These are phyloP conservation scores for Cubamyces sp. DNA, from an alignment of 768 basidiomycete genomes.

Conservation along the genomic window DNA sequence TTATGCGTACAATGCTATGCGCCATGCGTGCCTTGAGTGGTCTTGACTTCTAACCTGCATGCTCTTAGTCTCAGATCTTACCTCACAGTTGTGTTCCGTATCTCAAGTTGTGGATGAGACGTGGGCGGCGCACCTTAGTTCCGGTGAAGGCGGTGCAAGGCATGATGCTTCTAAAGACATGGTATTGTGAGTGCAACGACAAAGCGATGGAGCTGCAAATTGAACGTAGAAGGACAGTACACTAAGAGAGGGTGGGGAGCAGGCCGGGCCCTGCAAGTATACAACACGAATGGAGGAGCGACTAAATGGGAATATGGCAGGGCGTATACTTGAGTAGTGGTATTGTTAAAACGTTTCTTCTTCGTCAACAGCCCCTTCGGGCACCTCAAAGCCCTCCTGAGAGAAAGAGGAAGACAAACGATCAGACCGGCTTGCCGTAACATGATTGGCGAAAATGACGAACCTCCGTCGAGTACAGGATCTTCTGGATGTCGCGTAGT, in stretches of 20 bases:
- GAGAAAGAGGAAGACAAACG: slow-evolving; percentile 16
- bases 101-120: no score
- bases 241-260: neutral
- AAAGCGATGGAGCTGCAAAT: slow-evolving; percentile 7
- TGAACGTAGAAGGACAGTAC: slow-evolving; percentile 16
- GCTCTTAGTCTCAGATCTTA: neutral
- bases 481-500: slow-evolving; percentile 84
- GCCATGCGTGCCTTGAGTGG: neutral
- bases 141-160: neutral
- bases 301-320: slow-evolving; percentile 24
- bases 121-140: no score
- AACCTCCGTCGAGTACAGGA: slow-evolving; percentile 95
- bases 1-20: neutral
- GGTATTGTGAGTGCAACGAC: slow-evolving; percentile 24
- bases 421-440: neutral
- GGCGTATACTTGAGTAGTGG: slow-evolving; percentile 17
- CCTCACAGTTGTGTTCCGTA: neutral
- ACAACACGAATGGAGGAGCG: slow-evolving; percentile 2
- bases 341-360: slow-evolving; percentile 72
- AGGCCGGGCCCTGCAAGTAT: slow-evolving; percentile 1
- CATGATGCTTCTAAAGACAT: slow-evolving; percentile 11
- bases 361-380: slow-evolving; percentile 71
- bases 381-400: slow-evolving; percentile 94
- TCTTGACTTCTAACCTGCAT: neutral
- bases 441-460: slow-evolving; percentile 29